Conservation (phyloP, 2,329 filamentous ascomycete species). For the Teratosphaeria epicoccoides region DNA sequence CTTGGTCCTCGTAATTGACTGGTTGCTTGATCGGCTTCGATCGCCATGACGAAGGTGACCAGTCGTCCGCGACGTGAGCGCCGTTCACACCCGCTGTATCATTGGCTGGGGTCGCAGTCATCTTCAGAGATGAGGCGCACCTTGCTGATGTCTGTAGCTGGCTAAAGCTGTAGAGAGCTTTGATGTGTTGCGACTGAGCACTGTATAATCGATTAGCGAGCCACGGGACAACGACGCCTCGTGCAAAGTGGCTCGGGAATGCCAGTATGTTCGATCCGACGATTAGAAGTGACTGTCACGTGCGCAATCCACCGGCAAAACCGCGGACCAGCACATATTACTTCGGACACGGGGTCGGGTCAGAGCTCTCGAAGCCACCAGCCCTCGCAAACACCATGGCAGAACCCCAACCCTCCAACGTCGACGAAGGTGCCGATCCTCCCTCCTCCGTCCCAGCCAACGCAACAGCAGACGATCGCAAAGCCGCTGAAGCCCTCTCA, state of each 20-base stretch:
- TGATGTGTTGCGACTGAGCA: too few species aligned
- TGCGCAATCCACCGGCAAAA: background rate
- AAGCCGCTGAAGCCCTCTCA: slow-evolving; percentile 63
- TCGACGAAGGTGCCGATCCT: slow-evolving; percentile 51
- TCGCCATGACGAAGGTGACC: slow-evolving; percentile 61
- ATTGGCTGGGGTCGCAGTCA: background rate
- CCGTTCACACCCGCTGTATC: background rate
- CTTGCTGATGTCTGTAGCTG: too few species aligned
- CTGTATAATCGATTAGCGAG: too few species aligned
- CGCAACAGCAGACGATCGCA: slow-evolving; percentile 57
- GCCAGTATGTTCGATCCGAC: too few species aligned
- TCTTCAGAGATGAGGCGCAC: background rate
- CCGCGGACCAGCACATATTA: background rate
- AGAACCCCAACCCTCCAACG: slow-evolving; percentile 46
- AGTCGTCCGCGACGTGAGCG: slow-evolving; percentile 20
- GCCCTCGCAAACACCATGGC: slow-evolving; percentile 50
- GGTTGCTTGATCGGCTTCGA: slow-evolving; percentile 69
- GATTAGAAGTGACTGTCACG: background rate
- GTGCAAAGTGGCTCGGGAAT: too few species aligned
- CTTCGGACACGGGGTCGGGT: background rate
- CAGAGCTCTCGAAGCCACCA: background rate
- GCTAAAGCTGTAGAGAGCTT: too few species aligned
- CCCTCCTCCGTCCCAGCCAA: slow-evolving; percentile 46
- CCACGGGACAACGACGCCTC: too few species aligned
- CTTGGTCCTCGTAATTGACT: slow-evolving; percentile 56